A percentile compares a stretch with the other conserved stretches of the same genome.
Evolutionary conservation across 2,329 filamentous ascomycete species (phyloP).

Genomic region (Fusarium compactum): DNA sequence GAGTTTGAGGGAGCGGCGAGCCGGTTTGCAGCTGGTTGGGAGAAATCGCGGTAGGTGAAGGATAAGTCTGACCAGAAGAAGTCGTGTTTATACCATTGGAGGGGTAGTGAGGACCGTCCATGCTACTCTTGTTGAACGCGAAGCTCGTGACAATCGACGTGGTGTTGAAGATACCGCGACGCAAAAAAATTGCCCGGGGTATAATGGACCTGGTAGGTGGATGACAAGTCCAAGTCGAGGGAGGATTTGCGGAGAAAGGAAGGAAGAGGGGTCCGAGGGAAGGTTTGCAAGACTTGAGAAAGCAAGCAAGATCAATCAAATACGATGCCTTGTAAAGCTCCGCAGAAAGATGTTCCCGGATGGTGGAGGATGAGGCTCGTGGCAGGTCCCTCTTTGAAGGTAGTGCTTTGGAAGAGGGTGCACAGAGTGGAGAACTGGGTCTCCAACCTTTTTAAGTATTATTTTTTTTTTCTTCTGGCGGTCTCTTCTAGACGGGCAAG

Average conservation of each 20-base stretch:
- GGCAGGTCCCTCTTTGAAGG: constrained; percentile 55
- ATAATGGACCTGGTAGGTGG: constrained; percentile 40
- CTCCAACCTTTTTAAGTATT: constrained; percentile 56
- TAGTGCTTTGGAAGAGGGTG: constrained; percentile 61
- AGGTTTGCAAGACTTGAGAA: constrained; percentile 35
- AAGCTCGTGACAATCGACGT: constrained; percentile 43
- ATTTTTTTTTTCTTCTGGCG: constrained; percentile 49
- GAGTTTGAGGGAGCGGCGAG: constrained; percentile 64
- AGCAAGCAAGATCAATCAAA: constrained; percentile 46
- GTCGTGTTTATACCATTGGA: constrained; percentile 69
- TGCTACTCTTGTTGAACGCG: constrained; percentile 58
- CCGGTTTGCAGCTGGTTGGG: constrained; percentile 64
- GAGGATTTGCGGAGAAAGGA: constrained; percentile 41
- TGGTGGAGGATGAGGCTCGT: constrained; percentile 58
- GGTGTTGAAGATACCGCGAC: constrained; percentile 45
- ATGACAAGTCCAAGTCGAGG: constrained; percentile 45
- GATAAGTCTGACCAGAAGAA: constrained; percentile 62
- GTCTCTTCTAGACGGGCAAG: constrained; percentile 38
- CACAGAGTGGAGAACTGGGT: constrained; percentile 60
- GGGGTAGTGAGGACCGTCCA: constrained; percentile 67
- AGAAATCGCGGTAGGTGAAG: constrained; percentile 64
- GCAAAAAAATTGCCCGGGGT: constrained; percentile 37
- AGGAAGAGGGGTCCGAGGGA: constrained; percentile 29
- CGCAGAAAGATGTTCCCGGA: constrained; percentile 50
- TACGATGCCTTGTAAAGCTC: constrained; percentile 46